phyloP scores from a whole-genome alignment of 805 yeast species.

The Clavispora santaluciae region DNA sequence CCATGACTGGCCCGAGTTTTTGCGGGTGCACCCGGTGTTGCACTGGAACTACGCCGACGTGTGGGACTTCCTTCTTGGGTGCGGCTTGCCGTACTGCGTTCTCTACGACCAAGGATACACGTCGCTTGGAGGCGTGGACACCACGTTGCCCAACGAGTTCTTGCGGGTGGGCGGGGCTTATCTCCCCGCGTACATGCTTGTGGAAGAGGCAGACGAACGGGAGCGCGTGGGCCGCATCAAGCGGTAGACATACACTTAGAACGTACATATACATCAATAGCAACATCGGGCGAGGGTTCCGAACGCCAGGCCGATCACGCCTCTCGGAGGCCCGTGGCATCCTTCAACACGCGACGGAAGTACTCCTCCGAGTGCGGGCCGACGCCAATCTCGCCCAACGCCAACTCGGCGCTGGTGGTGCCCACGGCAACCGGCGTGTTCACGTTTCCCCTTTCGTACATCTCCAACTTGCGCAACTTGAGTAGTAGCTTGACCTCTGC shows the following conservation, averaged over 20 bases:
- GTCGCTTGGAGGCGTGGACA: constrained; percentile 74
- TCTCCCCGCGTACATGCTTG: constrained; percentile 55
- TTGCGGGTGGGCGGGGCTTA: constrained; percentile 25
- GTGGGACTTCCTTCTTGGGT: constrained; percentile 72
- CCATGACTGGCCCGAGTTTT: constrained; percentile 85
- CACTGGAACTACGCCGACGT: constrained; percentile 82
- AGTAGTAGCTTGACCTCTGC: constrained; percentile 71
- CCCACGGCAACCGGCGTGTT: constrained; percentile 40
- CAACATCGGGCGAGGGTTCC: too few relatives aligned
- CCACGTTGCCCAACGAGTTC: constrained; percentile 70
- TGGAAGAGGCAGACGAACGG: constrained; percentile 58
- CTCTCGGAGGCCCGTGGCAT: constrained; percentile 1
- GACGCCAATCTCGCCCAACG: constrained; percentile 73
- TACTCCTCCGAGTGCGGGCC: constrained; percentile 61
- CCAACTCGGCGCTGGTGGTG: constrained; percentile 74
- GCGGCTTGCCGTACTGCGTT: constrained; percentile 62
- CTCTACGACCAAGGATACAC: constrained; percentile 85
- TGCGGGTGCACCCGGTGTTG: constrained; percentile 80
- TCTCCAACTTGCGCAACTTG: constrained; percentile 52
- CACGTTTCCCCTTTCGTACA: constrained; percentile 33
- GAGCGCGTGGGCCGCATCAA: constrained; percentile 35
- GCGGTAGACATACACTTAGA: neutral
- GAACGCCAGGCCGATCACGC: too few relatives aligned
- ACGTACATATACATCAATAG: too few relatives aligned
- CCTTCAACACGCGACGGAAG: constrained; percentile 15